Evolutionary conservation across 2,329 filamentous ascomycete species (phyloP), one percentile per base, ranked within the genome.

Genomic region (Claviceps lovelessii): DNA sequence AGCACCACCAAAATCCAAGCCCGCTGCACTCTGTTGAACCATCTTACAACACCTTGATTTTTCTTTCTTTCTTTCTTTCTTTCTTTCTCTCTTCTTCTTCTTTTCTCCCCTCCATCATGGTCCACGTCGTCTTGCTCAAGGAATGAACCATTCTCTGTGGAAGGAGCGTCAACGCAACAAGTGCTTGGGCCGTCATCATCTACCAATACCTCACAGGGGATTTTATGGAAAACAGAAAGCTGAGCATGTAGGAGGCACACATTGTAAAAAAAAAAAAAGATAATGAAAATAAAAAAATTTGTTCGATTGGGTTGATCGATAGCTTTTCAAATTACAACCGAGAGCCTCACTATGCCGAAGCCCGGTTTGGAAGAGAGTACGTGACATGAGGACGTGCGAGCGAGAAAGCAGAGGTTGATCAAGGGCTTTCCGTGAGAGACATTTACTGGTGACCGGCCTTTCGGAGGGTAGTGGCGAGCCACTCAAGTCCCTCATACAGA

Each of bases 401-500:
- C 61, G 65, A 65, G 61, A 66, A 65, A 60, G 61, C 60, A 66
- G 59, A 54, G 58, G 63, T 65, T 63, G 63, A 62, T 60, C 59
- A 66, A 60, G 61, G 60, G 61, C 65, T 65, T 64, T 65, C 69
- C 63, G 59, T 58, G 57, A 59, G 61, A 60, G 64, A 65, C 76
- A 75, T 76, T 75, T 83, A 83, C 73, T 80, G 75, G 67, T 80
- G 77, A 66, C 78, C 79, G 67, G 79, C 76, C 81, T 90, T 90
- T 74, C 85, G 83, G 73, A 93, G 83, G 68, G 86, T 86, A 72
- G 81, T 85, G 72, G 86, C 85, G 69, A 90, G 84, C 86, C 88
- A 91, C 78, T 91, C 90, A 68, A 97, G 88, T 84, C 91, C 91
- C 78, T 97, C 91, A 76, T 97, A 97, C 68, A 97, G 87, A 89